A percentile compares a stretch with the other conserved stretches of the same genome.
Conservation (phyloP, 352 stramenopile species). For the Phytophthora nicotianae region DNA sequence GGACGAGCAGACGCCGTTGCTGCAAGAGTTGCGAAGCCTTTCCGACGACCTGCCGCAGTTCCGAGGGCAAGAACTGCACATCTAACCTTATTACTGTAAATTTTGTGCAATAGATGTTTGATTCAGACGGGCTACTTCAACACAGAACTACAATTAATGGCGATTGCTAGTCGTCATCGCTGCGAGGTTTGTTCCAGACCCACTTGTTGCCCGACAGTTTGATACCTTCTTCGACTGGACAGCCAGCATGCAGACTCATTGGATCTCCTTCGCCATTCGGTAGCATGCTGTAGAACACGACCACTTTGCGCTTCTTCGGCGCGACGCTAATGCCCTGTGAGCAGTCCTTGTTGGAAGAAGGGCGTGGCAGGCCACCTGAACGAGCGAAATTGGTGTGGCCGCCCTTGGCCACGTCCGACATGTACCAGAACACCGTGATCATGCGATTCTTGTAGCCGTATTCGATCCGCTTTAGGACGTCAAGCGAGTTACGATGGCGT, state of each 20-base stretch:
- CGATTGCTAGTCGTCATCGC: background rate
- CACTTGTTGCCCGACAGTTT: slow-evolving; percentile 87
- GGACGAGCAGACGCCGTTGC: slow-evolving; percentile 59
- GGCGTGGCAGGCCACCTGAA: slow-evolving; percentile 17
- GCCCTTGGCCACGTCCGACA: slow-evolving; percentile 40
- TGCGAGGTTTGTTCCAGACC: slow-evolving; percentile 79
- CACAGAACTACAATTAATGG: background rate
- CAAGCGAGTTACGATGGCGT: background rate
- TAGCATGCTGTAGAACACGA: slow-evolving; percentile 86
- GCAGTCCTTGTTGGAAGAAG: slow-evolving; percentile 61
- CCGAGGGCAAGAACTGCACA: slow-evolving; percentile 60
- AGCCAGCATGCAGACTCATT: slow-evolving; percentile 73
- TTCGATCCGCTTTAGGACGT: background rate
- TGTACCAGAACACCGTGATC: slow-evolving; percentile 90
- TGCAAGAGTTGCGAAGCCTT: slow-evolving; percentile 41
- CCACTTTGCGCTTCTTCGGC: slow-evolving; percentile 75
- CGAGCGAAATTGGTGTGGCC: background rate
- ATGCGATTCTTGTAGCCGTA: slow-evolving; percentile 20
- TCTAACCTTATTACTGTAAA: slow-evolving; percentile 39
- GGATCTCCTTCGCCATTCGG: slow-evolving; percentile 63
- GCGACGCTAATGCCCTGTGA: slow-evolving; percentile 63
- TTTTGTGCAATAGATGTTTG: slow-evolving; percentile 28
- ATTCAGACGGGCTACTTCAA: background rate
- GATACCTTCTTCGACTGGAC: slow-evolving; percentile 70
- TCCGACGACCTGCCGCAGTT: slow-evolving; percentile 57